A percentile compares a stretch with the other conserved stretches of the same genome.
phyloP scores from a whole-genome alignment of 495 filamentous ascomycete species.

The Aspergillus saccharolyticus region DNA sequence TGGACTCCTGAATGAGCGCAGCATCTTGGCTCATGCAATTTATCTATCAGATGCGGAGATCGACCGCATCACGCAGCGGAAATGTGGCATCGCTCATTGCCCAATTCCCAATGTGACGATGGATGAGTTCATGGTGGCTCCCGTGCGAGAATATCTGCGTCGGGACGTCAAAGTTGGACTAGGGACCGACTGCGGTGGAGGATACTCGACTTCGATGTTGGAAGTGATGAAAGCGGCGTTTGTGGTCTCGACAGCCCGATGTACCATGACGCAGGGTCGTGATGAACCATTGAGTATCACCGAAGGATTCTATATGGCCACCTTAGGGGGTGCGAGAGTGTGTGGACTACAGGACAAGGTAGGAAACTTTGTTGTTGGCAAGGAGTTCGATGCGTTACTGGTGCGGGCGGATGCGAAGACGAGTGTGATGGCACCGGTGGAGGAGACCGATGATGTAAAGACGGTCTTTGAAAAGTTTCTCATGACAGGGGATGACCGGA shows the following conservation, averaged over 20 bases:
- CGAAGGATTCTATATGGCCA: slow-evolving; percentile 59
- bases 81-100: slow-evolving; percentile 58
- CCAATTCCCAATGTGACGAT: slow-evolving; percentile 61
- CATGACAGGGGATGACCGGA: slow-evolving; percentile 62
- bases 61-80: slow-evolving; percentile 35
- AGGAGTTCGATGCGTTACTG: slow-evolving; percentile 61
- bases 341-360: slow-evolving; percentile 50
- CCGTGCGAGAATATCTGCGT: slow-evolving; percentile 48
- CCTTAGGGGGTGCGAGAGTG: slow-evolving; percentile 57
- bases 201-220: slow-evolving; percentile 54
- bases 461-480: slow-evolving; percentile 60
- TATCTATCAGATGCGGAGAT: slow-evolving; percentile 54
- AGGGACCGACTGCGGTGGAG: slow-evolving; percentile 65
- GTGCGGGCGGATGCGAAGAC: slow-evolving; percentile 36
- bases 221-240: slow-evolving; percentile 57
- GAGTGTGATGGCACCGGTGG: slow-evolving; percentile 48
- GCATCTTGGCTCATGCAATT: slow-evolving; percentile 62
- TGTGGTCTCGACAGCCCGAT: slow-evolving; percentile 53
- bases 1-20: slow-evolving; percentile 48
- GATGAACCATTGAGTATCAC: slow-evolving; percentile 45
- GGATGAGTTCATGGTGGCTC: slow-evolving; percentile 56
- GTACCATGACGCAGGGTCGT: slow-evolving; percentile 42
- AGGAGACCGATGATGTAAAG: slow-evolving; percentile 43
- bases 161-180: slow-evolving; percentile 59
- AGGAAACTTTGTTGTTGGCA: slow-evolving; percentile 55